Base-by-base conservation (phyloP, 2,329 filamentous ascomycete genomes). In the Aspergillus sp. region DNA sequence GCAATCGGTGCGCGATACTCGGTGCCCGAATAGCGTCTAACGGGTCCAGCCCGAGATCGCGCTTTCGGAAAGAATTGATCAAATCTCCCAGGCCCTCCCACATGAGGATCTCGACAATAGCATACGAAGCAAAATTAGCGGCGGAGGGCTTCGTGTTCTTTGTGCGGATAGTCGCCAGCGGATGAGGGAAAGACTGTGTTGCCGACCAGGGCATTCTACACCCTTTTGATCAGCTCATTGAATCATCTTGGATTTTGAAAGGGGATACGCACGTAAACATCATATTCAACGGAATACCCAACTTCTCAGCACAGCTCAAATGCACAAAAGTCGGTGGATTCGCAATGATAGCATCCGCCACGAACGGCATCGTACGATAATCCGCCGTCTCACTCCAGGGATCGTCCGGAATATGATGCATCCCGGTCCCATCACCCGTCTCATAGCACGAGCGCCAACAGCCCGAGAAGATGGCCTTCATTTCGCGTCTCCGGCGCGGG, bases 31-130 rank as follows among this genome's bases (percentile, higher is more conserved):
- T 88, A 7, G 91, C 80, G 62, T 90, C 92, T 44, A 97, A 82
- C 0, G 89, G 85, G 48, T 95, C 90, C 0, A 97, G 80, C 25
- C 90, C 89, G 1, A 96, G 82, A 13, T 85, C 85, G 60, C 88
- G 87, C 65, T 89, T 87, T 55, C 93, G 84, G 70, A 96, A 97
- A 10, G 88, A 84, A 71, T 98, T 97, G 71, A 97, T 94, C 5
- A 97, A 82, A 74, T 97, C 93, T 39, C 93, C 93, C 3, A 96
- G 79, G 0, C 92, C 92, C 76, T 96, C 92, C 92, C 92, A 96
- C 10, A 92, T 93, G 83, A 96, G 87, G 85, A 96, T 91, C 66
- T 96, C 92, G 2, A 96, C 90, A 19, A 96, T 80, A 0, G 89
- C 87, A 69, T 96, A 96, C 0, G 89, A 90, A 59, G 96, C 82